Conservation (phyloP, 345 rosid genomes). For the Camelina laxa region DNA sequence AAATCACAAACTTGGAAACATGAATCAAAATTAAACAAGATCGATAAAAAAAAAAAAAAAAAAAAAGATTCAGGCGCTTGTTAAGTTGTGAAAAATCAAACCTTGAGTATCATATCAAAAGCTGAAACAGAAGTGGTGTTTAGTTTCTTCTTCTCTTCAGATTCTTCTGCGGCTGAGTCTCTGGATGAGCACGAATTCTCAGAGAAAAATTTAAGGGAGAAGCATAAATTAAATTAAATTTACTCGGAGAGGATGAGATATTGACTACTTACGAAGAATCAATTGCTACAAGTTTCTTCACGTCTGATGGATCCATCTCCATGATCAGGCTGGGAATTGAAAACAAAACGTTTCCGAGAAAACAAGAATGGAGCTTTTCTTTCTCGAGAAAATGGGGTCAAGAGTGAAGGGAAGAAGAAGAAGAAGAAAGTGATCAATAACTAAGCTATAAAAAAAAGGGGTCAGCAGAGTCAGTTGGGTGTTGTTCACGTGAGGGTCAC, state of each 20-base stretch:
- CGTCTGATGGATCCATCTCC: constrained; percentile 4
- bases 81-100: background rate
- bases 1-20: background rate
- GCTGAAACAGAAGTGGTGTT: constrained; percentile 1
- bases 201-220: too few relatives aligned
- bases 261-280: background rate
- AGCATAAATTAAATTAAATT: too few relatives aligned
- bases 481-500: constrained; percentile 26
- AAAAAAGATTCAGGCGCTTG: background rate
- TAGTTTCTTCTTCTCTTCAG: background rate
- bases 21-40: background rate
- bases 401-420: constrained; percentile 7
- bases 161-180: background rate
- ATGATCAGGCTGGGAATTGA: background rate
- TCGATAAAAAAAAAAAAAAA: too few relatives aligned
- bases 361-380: background rate
- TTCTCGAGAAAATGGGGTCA: background rate
- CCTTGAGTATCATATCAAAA: constrained; percentile 27
- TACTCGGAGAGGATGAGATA: background rate
- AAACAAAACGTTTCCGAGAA: background rate
- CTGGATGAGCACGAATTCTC: too few relatives aligned
- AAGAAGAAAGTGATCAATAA: background rate
- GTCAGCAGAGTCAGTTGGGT: background rate
- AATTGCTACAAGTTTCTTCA: background rate
- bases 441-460: too few relatives aligned